Percentiles rank a stretch among this genome's conserved stretches.
phyloP scores from a whole-genome alignment of 768 basidiomycete genomes.

The Tulasnella sp. region DNA sequence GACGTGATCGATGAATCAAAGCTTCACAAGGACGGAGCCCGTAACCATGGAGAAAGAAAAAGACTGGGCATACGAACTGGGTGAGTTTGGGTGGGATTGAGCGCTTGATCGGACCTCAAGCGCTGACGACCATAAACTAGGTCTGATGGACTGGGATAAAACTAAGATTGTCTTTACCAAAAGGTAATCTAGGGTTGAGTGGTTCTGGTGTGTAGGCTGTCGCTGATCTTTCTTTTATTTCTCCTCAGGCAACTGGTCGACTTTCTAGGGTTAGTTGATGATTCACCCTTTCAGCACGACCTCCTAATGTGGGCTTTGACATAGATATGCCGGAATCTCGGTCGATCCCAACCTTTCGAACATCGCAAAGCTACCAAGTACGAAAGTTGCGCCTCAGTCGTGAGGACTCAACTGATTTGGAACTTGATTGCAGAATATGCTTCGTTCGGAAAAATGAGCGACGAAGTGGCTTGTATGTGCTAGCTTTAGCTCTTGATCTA shows the following conservation, averaged over 20 bases:
- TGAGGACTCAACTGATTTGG: no score
- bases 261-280: constrained; percentile 51
- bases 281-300: not conserved
- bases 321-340: constrained; percentile 59
- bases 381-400: constrained; percentile 17
- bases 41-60: constrained; percentile 57
- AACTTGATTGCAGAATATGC: constrained; percentile 55
- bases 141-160: constrained; percentile 71
- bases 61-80: constrained; percentile 57
- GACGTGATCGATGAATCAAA: constrained; percentile 21
- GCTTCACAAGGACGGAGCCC: constrained; percentile 45
- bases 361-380: constrained; percentile 67
- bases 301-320: constrained; percentile 7
- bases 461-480: constrained; percentile 17
- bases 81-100: constrained; percentile 28
- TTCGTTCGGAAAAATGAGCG: constrained; percentile 47
- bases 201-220: not conserved
- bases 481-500: not conserved
- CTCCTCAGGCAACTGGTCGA: constrained; percentile 45
- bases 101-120: not conserved
- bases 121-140: constrained; percentile 33
- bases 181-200: constrained; percentile 20
- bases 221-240: not conserved
- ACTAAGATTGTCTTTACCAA: constrained; percentile 73
- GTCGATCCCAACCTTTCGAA: constrained; percentile 67